Percentiles rank a stretch among this genome's conserved stretches.
Evolutionary conservation across 768 basidiomycete genomes (phyloP).

Genomic region (Termitomyces sp.): DNA sequence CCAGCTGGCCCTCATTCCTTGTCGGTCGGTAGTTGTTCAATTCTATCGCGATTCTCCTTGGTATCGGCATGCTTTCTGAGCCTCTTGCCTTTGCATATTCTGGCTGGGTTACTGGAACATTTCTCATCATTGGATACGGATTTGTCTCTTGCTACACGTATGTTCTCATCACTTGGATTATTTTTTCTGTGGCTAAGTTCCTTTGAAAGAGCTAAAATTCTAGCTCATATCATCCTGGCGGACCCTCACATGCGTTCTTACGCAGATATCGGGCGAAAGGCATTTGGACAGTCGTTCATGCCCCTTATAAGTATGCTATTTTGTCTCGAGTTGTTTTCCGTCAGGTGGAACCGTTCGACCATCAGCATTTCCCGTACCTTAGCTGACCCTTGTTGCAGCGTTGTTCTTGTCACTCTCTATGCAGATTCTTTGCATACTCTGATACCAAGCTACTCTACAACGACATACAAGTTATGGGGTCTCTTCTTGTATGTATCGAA

Average conservation of each 20-base stretch:
- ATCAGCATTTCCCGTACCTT: not conserved
- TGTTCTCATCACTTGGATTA: conserved; percentile 20
- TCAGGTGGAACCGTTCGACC: conserved; percentile 44
- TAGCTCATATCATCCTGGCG: conserved; percentile 67
- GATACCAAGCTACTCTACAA: conserved; percentile 58
- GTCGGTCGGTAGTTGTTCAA: conserved; percentile 69
- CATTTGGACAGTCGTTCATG: conserved; percentile 74
- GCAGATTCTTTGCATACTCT: conserved; percentile 81
- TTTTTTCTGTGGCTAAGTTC: not conserved
- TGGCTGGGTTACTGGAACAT: conserved; percentile 79
- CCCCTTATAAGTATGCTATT: conserved; percentile 68
- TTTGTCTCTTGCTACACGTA: conserved; percentile 87
- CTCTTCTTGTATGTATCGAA: conserved; percentile 53
- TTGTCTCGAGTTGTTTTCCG: conserved; percentile 81
- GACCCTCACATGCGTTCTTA: conserved; percentile 77
- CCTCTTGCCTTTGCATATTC: conserved; percentile 89
- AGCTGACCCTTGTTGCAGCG: conserved; percentile 33
- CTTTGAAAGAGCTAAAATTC: conserved; percentile 68
- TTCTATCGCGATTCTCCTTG: conserved; percentile 78
- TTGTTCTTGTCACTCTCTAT: conserved; percentile 84
- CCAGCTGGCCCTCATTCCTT: conserved; percentile 1
- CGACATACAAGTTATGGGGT: conserved; percentile 72
- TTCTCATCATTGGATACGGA: conserved; percentile 72
- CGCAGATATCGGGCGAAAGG: conserved; percentile 84
- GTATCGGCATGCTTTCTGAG: conserved; percentile 86